Evolutionary conservation across 2,329 filamentous ascomycete species (phyloP), one percentile per base, ranked within the genome.

Genomic region (Spiromastix sp.): DNA sequence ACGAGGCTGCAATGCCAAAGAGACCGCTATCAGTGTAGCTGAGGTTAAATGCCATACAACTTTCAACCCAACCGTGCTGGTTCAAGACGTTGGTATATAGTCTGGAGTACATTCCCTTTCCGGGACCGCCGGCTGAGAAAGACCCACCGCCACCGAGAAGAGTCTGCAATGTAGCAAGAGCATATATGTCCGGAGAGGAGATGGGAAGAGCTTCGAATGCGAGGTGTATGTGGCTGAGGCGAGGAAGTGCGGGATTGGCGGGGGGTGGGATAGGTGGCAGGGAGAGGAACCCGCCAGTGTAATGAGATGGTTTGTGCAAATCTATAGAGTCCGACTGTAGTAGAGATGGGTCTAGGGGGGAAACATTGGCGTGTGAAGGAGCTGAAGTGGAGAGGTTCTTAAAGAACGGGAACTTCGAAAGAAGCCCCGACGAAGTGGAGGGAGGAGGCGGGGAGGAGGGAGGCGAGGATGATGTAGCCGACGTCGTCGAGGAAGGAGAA

Each of bases 81-180:
- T 98, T 98, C 34, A 98, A 74, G 0, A 96, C 89, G 57, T 95
- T 94, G 44, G 87, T 96, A 70, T 95, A 98, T 6, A 98, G 75
- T 9, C 91, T 81, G 24, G 85, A 93, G 70, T 96, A 96, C 91
- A 98, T 98, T 58, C 91, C 91, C 68, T 98, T 98, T 35, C 91
- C 91, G 4, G 91, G 91, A 0, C 91, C 91, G 49, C 91, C 91
- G 36, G 91, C 91, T 11, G 85, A 93, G 67, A 98, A 98, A 37
- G 87, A 95, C 16, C 91, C 91, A 32, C 91, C 91, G 31, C 91
- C 91, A 39, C 91, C 91, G 21, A 98, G 83, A 7, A 98, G 80
- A 1, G 86, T 96, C 61, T 96, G 93, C 1, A 98, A 71, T 1
- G 89, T 94, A 5, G 91, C 91, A 29, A 96, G 78, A 12, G 91